A percentile compares a stretch with the other conserved stretches of the same genome.
Evolutionary conservation across 2,329 filamentous ascomycete species (phyloP).

Genomic region (Paramyrothecium roridum): DNA sequence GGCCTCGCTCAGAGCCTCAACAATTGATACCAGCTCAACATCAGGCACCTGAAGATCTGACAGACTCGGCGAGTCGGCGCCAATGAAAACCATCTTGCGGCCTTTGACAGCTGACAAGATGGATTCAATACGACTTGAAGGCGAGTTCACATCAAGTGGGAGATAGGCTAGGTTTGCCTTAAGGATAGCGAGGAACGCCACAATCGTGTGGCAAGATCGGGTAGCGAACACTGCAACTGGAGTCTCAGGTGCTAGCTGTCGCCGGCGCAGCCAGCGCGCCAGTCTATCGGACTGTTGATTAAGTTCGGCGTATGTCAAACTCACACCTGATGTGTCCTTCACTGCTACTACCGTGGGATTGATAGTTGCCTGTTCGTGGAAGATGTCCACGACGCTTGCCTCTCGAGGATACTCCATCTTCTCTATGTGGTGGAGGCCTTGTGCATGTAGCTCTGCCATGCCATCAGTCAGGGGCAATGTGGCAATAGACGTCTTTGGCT

Average conservation of each 20-base stretch:
- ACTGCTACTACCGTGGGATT: slow-evolving; percentile 6
- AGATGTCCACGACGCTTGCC: slow-evolving; percentile 7
- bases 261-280: background rate
- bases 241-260: background rate
- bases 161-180: slow-evolving; percentile 15
- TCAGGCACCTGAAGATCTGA: background rate
- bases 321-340: background rate
- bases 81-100: background rate
- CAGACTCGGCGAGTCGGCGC: background rate
- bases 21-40: background rate
- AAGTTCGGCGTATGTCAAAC: background rate
- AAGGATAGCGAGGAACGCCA: slow-evolving; percentile 10
- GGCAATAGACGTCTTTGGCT: slow-evolving; percentile 7
- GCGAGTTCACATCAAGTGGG: slow-evolving; percentile 11
- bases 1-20: background rate
- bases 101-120: slow-evolving; percentile 4
- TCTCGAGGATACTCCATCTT: slow-evolving; percentile 9
- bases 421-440: slow-evolving; percentile 9
- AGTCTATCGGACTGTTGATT: background rate
- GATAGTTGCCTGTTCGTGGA: slow-evolving; percentile 3
- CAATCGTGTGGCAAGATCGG: slow-evolving; percentile 7
- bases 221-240: slow-evolving; percentile 6
- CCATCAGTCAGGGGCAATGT: slow-evolving; percentile 4
- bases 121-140: slow-evolving; percentile 2
- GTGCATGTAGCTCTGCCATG: slow-evolving; percentile 4